Conservation (phyloP, 2,329 filamentous ascomycete species). For the Lachnellula occidentalis region DNA sequence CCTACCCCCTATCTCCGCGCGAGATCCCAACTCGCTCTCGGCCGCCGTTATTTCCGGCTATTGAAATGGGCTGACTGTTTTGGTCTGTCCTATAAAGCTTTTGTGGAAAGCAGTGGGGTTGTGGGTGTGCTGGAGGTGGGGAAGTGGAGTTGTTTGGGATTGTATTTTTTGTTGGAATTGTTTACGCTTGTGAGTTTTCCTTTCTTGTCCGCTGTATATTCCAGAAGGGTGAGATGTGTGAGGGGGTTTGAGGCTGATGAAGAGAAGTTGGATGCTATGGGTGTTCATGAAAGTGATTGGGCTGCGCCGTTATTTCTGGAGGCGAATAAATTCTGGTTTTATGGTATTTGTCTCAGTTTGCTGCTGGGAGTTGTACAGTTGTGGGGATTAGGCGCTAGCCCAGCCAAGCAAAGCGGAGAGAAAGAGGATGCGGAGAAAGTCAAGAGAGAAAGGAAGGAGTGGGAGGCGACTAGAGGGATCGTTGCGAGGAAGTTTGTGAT, state of each 20-base stretch:
- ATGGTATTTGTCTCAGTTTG: conserved; percentile 35
- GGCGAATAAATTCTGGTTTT: conserved; percentile 66
- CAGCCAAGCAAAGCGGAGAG: not conserved
- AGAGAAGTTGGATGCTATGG: conserved; percentile 42
- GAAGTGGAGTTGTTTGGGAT: conserved; percentile 54
- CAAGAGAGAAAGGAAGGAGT: conserved; percentile 12
- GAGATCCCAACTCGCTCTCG: conserved; percentile 37
- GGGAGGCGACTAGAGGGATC: conserved; percentile 26
- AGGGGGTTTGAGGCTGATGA: conserved; percentile 1
- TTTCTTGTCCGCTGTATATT: not conserved
- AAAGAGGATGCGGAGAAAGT: conserved; percentile 20
- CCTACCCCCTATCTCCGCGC: conserved; percentile 35
- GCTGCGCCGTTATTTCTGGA: conserved; percentile 48
- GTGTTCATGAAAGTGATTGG: conserved; percentile 38
- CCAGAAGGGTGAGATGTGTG: conserved; percentile 28
- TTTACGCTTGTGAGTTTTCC: conserved; percentile 50
- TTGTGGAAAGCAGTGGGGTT: conserved; percentile 24
- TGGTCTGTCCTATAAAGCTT: conserved; percentile 42
- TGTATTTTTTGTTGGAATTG: conserved; percentile 64
- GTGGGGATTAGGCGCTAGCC: not conserved
- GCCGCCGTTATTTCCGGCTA: conserved; percentile 59
- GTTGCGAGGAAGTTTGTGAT: conserved; percentile 47
- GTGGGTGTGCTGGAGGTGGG: conserved; percentile 47
- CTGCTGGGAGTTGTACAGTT: conserved; percentile 32
- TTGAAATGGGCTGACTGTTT: conserved; percentile 64